Evolutionary conservation across 2,329 filamentous ascomycete species (phyloP).

Genomic region (Colletotrichum somersetense): DNA sequence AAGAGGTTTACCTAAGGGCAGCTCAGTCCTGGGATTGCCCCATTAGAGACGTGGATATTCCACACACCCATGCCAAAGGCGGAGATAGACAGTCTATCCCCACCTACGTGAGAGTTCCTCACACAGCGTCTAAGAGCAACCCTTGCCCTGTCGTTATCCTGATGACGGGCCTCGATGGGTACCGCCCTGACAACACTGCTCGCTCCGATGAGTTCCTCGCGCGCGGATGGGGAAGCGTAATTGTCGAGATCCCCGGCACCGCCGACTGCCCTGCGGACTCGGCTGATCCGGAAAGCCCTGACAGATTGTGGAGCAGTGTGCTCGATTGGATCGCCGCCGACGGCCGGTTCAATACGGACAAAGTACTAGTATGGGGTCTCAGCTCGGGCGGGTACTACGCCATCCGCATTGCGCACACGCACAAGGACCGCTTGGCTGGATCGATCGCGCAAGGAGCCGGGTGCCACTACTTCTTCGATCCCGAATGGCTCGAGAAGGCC

Average conservation of each 20-base stretch:
- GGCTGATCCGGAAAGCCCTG: constrained; percentile 68
- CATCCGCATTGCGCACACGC: constrained; percentile 76
- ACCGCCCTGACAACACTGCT: constrained; percentile 72
- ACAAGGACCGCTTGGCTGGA: constrained; percentile 65
- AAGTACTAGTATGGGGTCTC: constrained; percentile 73
- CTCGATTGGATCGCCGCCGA: constrained; percentile 69
- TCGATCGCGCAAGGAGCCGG: constrained; percentile 70
- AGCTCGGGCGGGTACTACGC: constrained; percentile 78
- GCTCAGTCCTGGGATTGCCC: constrained; percentile 66
- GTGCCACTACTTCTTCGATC: constrained; percentile 66
- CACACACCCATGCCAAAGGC: constrained; percentile 64
- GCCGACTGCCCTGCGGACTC: constrained; percentile 76
- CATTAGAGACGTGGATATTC: constrained; percentile 71
- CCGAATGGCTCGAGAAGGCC: constrained; percentile 68
- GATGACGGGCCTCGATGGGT: constrained; percentile 73
- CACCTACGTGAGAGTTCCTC: constrained; percentile 73
- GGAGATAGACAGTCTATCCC: constrained; percentile 70
- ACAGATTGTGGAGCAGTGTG: constrained; percentile 73
- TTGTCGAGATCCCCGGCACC: constrained; percentile 64
- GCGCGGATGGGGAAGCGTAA: constrained; percentile 73
- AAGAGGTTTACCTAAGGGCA: constrained; percentile 72
- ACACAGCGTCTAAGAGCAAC: constrained; percentile 30
- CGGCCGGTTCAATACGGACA: constrained; percentile 66
- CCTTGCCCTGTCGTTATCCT: constrained; percentile 65
- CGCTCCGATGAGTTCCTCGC: constrained; percentile 72